phyloP scores from a whole-genome alignment of 192 early-diverging fungal genomes.

The Spizellomyces punctatus region DNA sequence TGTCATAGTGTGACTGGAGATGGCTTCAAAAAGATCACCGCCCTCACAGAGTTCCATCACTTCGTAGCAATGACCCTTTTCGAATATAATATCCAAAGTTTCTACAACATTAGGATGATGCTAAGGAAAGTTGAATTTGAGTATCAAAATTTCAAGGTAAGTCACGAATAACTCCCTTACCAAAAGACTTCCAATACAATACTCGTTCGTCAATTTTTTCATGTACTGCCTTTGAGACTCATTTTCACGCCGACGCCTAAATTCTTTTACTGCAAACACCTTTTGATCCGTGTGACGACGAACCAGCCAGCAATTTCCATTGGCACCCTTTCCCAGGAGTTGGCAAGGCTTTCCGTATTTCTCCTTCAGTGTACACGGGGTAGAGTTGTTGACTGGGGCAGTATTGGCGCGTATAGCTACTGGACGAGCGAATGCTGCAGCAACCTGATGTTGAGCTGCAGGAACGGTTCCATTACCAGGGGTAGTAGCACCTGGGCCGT shows the following conservation, averaged over 20 bases:
- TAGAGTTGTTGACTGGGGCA: too few relatives aligned
- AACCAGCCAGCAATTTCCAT: conserved; percentile 18
- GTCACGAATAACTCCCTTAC: not conserved
- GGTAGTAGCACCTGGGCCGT: too few relatives aligned
- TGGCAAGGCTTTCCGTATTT: conserved; percentile 17
- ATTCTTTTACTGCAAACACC: conserved; percentile 14
- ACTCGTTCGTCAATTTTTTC: conserved; percentile 23
- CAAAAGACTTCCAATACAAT: conserved; percentile 15
- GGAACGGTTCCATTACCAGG: too few relatives aligned
- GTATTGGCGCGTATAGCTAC: too few relatives aligned
- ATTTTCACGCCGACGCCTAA: not conserved
- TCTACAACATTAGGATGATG: conserved; percentile 29
- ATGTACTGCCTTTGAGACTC: conserved; percentile 11
- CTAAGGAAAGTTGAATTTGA: not conserved
- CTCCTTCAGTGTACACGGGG: conserved; percentile 1
- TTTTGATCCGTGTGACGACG: not conserved
- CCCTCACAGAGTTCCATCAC: conserved; percentile 89
- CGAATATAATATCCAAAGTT: conserved; percentile 24
- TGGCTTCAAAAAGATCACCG: conserved; percentile 76
- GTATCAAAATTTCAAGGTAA: not conserved
- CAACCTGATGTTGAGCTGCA: too few relatives aligned
- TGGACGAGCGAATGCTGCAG: too few relatives aligned
- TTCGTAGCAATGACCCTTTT: conserved; percentile 14
- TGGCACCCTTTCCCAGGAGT: conserved; percentile 18
- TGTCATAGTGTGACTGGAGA: conserved; percentile 43